Evolutionary conservation across 495 filamentous ascomycete species (phyloP), one percentile per base, ranked within the genome.

Genomic region (Neurospora sp.): DNA sequence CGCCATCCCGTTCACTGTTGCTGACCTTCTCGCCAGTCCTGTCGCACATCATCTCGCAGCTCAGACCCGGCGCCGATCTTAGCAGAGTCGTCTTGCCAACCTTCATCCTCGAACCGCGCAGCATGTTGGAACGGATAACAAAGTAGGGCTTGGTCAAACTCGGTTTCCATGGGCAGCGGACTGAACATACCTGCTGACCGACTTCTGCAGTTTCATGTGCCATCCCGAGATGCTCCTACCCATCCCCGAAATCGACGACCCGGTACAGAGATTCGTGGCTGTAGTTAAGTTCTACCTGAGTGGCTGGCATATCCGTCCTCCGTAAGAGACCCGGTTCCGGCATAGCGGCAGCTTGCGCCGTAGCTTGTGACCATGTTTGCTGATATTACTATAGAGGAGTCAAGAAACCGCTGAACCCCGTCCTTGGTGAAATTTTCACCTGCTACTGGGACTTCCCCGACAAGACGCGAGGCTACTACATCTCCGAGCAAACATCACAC

Each of bases 301-400:
- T 80, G 96, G 96, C 74, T 99, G 96, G 96, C 96, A 99, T 81
- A 98, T 99, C 80, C 96, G 95, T 82, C 94, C 96, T 73, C 93
- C 93, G 95, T 97, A 90, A 75, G 91, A 31, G 22, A 65, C 6
- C 22, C 27, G 3, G 16, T 9, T 16, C 10, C 70, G 22, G 44
- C 69, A 72, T 70, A 48, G 35, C 48, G 20, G 14, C 35, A 14
- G 68, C 8, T 70, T 65, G 22, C 16, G 48, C 37, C 40, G 18
- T 69, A 69, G 20, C 14, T 35, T 71, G 27, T n/a, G 31, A 5
- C n/a, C 44, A 16, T 10, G 41, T 4, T 20, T 69, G 72, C 76
- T 81, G 70, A 84, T 73, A 72, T 14, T 40, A 10, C 72, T 73
- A 3, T 72, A 97, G 95, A 70, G 96, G 96, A 40, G 96, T 99